Percentiles rank a stretch among this genome's conserved stretches.
phyloP scores from a whole-genome alignment of 2,329 filamentous ascomycete species.

The Monosporascus ibericus region DNA sequence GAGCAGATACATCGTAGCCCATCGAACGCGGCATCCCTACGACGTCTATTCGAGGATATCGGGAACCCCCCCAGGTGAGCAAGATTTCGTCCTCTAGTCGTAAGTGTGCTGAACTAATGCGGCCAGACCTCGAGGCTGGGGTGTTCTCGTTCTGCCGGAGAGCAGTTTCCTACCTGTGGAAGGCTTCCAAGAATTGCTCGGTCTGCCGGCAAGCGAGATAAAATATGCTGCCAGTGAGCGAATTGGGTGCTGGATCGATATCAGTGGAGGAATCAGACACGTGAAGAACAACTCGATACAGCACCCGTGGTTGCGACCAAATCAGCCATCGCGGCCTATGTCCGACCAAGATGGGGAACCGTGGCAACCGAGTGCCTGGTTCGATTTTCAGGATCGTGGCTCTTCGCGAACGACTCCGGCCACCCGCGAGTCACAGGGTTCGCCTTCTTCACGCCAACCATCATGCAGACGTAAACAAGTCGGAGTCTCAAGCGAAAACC shows the following conservation, averaged over 20 bases:
- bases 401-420: neutral
- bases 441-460: neutral
- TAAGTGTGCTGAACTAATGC: conserved; percentile 8
- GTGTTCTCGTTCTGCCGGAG: conserved; percentile 39
- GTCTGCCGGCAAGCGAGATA: conserved; percentile 19
- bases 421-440: neutral
- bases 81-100: neutral
- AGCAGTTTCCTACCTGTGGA: conserved; percentile 33
- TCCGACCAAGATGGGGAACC: conserved; percentile 8
- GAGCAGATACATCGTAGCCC: conserved; percentile 10
- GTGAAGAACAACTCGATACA: conserved; percentile 18
- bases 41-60: neutral
- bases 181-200: conserved; percentile 24
- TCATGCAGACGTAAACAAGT: neutral
- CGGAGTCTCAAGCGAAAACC: neutral
- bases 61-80: conserved; percentile 8
- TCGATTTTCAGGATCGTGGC: neutral
- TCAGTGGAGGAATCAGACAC: conserved; percentile 11
- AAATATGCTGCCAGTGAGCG: conserved; percentile 7
- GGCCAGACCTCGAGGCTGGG: conserved; percentile 37
- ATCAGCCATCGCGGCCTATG: conserved; percentile 7
- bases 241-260: conserved; percentile 22
- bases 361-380: neutral
- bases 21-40: neutral
- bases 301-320: conserved; percentile 20